Percentiles rank a stretch among this genome's conserved stretches.
These are phyloP conservation scores for Schrenkiella parvula DNA, from an alignment of 345 rosid species.

Conservation along the genomic window DNA sequence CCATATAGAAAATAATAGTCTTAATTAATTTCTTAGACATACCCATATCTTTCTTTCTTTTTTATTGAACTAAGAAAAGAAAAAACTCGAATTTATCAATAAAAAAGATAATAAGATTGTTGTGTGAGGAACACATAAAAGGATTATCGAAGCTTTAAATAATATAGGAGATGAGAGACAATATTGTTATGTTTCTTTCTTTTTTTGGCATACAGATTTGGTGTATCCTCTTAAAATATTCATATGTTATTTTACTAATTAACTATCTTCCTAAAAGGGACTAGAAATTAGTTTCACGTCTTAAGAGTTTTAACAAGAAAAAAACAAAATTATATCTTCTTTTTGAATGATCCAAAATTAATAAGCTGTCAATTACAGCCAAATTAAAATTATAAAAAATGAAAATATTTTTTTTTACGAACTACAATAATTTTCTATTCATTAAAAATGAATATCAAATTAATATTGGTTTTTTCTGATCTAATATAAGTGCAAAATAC, in stretches of 20 bases:
- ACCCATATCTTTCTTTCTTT: background rate
- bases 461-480: too few relatives aligned
- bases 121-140: background rate
- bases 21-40: conserved; percentile 2
- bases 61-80: background rate
- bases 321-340: background rate
- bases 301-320: background rate
- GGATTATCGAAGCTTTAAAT: conserved; percentile 16
- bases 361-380: background rate
- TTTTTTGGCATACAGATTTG: conserved; percentile 7
- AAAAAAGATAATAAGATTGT: background rate
- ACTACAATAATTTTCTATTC: too few relatives aligned
- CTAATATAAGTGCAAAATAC: too few relatives aligned
- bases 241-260: background rate
- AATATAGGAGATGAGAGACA: background rate
- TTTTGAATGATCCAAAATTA: background rate
- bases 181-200: conserved; percentile 13
- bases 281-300: background rate
- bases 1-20: background rate
- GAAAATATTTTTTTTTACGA: too few relatives aligned
- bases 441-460: too few relatives aligned
- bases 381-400: too few relatives aligned
- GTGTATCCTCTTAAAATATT: background rate
- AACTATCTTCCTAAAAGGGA: background rate
- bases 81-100: background rate